Percentiles rank a stretch among this genome's conserved stretches.
Evolutionary conservation across 1,139 yeast species (phyloP).

Genomic region (Hyphopichia wangnamkhiaoensis): DNA sequence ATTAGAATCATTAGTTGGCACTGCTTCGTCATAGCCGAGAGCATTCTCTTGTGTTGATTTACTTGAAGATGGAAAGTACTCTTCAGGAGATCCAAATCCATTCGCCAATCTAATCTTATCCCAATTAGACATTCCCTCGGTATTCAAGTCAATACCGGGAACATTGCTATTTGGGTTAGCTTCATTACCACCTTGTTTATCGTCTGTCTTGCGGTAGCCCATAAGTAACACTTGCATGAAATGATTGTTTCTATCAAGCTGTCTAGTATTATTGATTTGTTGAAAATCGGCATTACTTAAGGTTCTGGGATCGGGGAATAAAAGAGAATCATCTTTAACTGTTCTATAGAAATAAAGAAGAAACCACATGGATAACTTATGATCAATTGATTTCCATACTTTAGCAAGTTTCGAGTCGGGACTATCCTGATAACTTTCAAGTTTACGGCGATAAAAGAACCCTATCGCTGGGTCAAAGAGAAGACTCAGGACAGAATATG

Average conservation of each 20-base stretch:
- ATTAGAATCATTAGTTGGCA: not conserved
- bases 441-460: no score
- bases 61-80: not conserved
- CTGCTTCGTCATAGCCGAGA: not conserved
- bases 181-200: no score
- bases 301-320: constrained; percentile 39
- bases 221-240: constrained; percentile 10
- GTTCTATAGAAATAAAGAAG: constrained; percentile 37
- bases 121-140: constrained; percentile 23
- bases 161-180: no score
- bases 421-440: constrained; percentile 14
- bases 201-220: constrained; percentile 6
- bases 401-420: constrained; percentile 16
- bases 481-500: no score
- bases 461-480: no score
- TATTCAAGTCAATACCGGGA: no score
- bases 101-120: constrained; percentile 32
- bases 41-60: not conserved
- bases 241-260: constrained; percentile 11
- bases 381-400: constrained; percentile 43
- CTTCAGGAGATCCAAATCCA: constrained; percentile 20
- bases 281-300: constrained; percentile 24
- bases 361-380: constrained; percentile 37
- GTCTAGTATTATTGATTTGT: constrained; percentile 26
- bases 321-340: constrained; percentile 33